Evolutionary conservation across 1,139 yeast genomes (phyloP), one percentile per base, ranked within the genome.

Genomic region (Candida frijolesensis): DNA sequence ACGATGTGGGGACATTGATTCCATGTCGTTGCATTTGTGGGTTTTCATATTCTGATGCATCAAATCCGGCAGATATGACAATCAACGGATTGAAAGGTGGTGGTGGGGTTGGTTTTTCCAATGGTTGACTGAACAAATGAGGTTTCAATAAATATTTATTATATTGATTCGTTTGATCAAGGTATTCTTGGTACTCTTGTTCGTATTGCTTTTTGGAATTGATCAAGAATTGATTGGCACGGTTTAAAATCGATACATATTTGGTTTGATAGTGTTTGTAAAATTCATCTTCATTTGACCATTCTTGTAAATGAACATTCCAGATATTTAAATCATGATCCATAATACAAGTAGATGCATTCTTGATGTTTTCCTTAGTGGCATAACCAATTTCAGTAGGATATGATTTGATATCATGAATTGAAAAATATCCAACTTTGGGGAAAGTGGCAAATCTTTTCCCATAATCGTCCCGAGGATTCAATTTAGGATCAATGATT

Each of bases 21-120:
- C 85, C 85, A 62, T 89, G 96, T 52, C 96, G 75, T 67, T 89
- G 96, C 96, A 89, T 89, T 52, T 85, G 83, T 18, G 83, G 82
- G 52, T 85, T 85, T 62, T 89, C 96, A 63, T 82, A 85, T 64
- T 89, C 96, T 29, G 90, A 85, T 2, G 96, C 96, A 68, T 89
- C 96, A 64, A 89, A 89, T 2, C 96, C 96, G 0, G 96, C 94
- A 41, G 95, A 87, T 1, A 89, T 76, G 15, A 86, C 78, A 4
- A 89, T 82, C 53, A 89, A 65, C 0, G 94, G 90, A 60, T 84
- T 85, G 67, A 85, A 88, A 0, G 82, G 80, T n/a, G 60, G 76
- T 4, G 80, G 80, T 1, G 75, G 69, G 4, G 56, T 57, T 10
- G 77, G 72, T 57, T 70, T 50, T 14, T 52, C 51, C 15, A 66